Evolutionary conservation across 2,329 filamentous ascomycete genomes (phyloP), one percentile per base, ranked within the genome.

Genomic region (Monilinia aucupariae): DNA sequence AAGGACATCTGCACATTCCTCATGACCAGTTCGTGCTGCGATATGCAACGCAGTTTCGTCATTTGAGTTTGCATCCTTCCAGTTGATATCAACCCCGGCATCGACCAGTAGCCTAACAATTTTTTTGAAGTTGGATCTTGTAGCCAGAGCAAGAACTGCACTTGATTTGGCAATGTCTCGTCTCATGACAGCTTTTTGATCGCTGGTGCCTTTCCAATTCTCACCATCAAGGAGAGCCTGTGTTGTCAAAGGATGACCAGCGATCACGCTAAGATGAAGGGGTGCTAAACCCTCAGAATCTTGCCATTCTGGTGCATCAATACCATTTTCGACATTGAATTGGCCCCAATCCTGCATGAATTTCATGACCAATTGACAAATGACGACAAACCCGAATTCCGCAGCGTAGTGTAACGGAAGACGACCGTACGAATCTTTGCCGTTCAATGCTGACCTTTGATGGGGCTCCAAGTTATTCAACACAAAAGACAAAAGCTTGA

Each of bases 1-100:
- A 27, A 99, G 79, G 27, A 91, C 85, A 64, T 81, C 84, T 17
- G 90, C 91, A 73, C 92, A 97, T 65, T 92, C 83, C 20, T 84
- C 82, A 72, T 96, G 90, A 20, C 92, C 92, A 71, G 93, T 94
- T 51, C 92, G 87, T 62, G 94, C 92, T 55, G 94, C 94, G 69
- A 97, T 83, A 74, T 97, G 94, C 47, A 99, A 78, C 3, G 93
- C 92, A 12, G 92, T 96, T 76, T 99, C 94, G 20, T 92, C 92
- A 60, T 88, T 87, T 17, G 54, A 58, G 13, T 47, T 58, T 66
- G 90, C 86, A 73, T 97, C 92, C 71, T 91, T 91, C 80, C 92
- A 96, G 73, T 99, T 97, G 71, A 97, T 87, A 71, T 97, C 89
- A 6, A 97, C 89, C 1, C 91, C 92, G 2, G 92, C 92, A 68